phyloP scores from a whole-genome alignment of 768 basidiomycete genomes.

The Tulasnella sp. region DNA sequence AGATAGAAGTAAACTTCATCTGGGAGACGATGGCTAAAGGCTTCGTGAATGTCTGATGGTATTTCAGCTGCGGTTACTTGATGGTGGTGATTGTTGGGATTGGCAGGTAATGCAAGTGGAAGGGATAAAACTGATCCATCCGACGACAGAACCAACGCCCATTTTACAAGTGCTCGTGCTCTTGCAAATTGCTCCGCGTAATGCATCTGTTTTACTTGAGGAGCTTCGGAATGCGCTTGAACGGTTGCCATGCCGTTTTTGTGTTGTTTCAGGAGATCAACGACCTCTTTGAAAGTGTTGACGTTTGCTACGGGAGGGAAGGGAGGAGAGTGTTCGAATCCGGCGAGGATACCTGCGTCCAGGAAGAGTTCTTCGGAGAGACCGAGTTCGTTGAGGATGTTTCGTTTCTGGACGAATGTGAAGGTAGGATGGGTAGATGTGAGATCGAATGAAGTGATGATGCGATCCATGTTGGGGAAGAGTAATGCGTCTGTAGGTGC shows the following conservation, averaged over 20 bases:
- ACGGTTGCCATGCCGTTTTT: slow-evolving; percentile 79
- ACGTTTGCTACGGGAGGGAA: slow-evolving; percentile 77
- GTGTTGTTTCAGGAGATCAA: slow-evolving; percentile 88
- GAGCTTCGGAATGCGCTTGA: slow-evolving; percentile 42
- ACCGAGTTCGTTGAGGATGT: slow-evolving; percentile 49
- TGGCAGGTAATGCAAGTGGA: slow-evolving; percentile 48
- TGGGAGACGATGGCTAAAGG: slow-evolving; percentile 87
- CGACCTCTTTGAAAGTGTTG: slow-evolving; percentile 66
- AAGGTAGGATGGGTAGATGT: slow-evolving; percentile 53
- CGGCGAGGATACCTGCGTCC: slow-evolving; percentile 83
- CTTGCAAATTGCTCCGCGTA: slow-evolving; percentile 83
- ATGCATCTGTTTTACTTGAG: slow-evolving; percentile 60
- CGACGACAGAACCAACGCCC: slow-evolving; percentile 75
- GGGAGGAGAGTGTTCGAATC: slow-evolving; percentile 66
- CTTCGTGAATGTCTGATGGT: slow-evolving; percentile 81
- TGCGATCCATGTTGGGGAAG: slow-evolving; percentile 73
- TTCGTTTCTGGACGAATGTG: slow-evolving; percentile 70
- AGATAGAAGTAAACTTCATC: slow-evolving; percentile 96
- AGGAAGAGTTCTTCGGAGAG: slow-evolving; percentile 85
- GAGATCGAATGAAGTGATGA: slow-evolving; percentile 83
- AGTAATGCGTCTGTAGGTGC: slow-evolving; percentile 82
- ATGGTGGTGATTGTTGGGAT: slow-evolving; percentile 36
- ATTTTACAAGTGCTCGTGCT: slow-evolving; percentile 84
- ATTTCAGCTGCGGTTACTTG: slow-evolving; percentile 77
- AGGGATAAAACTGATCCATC: slow-evolving; percentile 74